phyloP scores from a whole-genome alignment of 2,329 filamentous ascomycete species.

The Aspergillus pseudoglaucus region DNA sequence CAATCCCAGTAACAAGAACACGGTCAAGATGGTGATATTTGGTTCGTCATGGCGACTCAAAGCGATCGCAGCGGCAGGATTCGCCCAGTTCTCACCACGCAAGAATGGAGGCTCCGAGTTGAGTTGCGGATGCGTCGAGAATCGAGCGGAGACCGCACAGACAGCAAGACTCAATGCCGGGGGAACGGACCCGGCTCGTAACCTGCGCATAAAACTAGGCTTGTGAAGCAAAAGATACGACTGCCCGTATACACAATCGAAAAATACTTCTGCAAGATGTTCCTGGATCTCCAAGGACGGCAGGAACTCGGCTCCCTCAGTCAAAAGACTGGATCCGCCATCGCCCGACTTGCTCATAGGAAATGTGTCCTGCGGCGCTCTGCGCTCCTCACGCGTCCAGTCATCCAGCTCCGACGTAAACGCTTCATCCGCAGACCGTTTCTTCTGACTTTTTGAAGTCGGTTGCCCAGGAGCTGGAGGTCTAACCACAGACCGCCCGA shows the following conservation, averaged over 20 bases:
- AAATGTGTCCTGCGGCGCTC: slow-evolving; percentile 43
- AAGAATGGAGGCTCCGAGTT: slow-evolving; percentile 72
- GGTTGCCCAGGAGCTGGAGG: slow-evolving; percentile 58
- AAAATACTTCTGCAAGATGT: slow-evolving; percentile 89
- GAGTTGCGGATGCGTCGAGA: slow-evolving; percentile 80
- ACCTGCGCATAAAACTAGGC: slow-evolving; percentile 87
- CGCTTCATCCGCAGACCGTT: slow-evolving; percentile 78
- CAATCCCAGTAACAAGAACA: slow-evolving; percentile 77
- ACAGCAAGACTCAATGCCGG: slow-evolving; percentile 90
- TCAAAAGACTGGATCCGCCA: slow-evolving; percentile 64
- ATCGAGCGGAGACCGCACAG: slow-evolving; percentile 90
- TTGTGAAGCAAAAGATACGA: slow-evolving; percentile 93
- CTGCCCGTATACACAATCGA: slow-evolving; percentile 92
- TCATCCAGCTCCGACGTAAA: slow-evolving; percentile 75
- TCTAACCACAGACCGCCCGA: slow-evolving; percentile 77
- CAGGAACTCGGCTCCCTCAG: slow-evolving; percentile 74
- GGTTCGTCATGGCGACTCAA: slow-evolving; percentile 85
- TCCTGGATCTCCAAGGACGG: slow-evolving; percentile 85
- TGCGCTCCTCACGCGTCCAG: slow-evolving; percentile 62
- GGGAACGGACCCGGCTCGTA: slow-evolving; percentile 68
- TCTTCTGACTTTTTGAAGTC: slow-evolving; percentile 59
- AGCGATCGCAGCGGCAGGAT: slow-evolving; percentile 78
- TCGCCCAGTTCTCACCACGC: slow-evolving; percentile 86
- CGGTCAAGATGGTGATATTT: slow-evolving; percentile 91
- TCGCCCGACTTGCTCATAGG: slow-evolving; percentile 59